Evolutionary conservation across 306 rosid genomes (phyloP), one percentile per base, ranked within the genome.

Genomic region (Herpetospermum pedunculosum): DNA sequence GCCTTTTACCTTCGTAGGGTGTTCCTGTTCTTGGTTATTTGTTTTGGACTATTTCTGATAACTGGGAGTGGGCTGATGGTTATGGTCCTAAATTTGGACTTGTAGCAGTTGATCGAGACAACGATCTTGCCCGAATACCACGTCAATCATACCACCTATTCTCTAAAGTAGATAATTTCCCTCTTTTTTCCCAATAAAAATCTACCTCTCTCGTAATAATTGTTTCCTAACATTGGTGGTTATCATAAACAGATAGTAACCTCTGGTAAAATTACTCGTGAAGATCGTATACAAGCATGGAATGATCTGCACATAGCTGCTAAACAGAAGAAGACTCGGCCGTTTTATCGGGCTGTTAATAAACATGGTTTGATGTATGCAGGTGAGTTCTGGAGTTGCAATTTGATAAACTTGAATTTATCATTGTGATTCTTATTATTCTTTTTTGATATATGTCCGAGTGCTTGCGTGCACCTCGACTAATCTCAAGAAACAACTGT

Each of bases 1-100:
- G 50, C 75, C 58, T 43, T 9, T 72, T 37, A 82, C 80, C 67
- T 79, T 73, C 73, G 4, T 80, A 94, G 97, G 99, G 99, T 74
- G 97, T 94, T 37, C 92, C 76, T 62, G 85, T 81, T 69, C 50
- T 83, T 47, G 90, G 85, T 11, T 86, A 83, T 67, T 73, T 91
- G 69, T 94, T 94, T 80, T 94, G 99, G 99, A 94, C 95, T 76
- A 89, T 88, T 76, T 91, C 95, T 81, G 99, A 91, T 80, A 94
- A 94, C 79, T 91, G 97, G 97, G 99, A 94, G 79, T 94, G 97
- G 99, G 99, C 99, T 44, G 99, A 91, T 87, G 97, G 99, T 46
- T 91, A 94, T 80, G 99, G 99, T 80, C 99, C 99, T 73, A 94
- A 91, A 85, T 94, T 94, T 80, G 99, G 99, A 72, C 97, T 91